Evolutionary conservation across 257 asterid species (phyloP), one percentile per base, ranked within the genome.

Genomic region (Striga asiatica): DNA sequence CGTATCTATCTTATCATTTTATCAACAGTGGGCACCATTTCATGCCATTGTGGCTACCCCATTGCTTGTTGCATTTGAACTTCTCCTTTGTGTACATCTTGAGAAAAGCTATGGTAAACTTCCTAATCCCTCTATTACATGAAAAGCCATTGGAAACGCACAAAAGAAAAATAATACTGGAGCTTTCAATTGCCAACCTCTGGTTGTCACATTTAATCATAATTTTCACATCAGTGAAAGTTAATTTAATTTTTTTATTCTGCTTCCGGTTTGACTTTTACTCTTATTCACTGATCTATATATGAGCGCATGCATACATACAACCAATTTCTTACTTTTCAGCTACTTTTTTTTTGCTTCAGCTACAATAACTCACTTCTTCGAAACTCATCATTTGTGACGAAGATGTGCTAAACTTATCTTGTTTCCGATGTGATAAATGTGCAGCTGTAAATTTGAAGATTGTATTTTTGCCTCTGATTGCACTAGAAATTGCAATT

Each of bases 11-110:
- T 20, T 73, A 54, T 66, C 51, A 46, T 64, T 16, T n/a, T 22
- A 50, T 49, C 56, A 42, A 58, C 85, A 91, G 97, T 91, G 98
- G 98, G 95, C 95, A 4, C 98, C 98, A 12, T 74, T 81, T 70
- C 98, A 91, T 76, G 77, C 98, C 53, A 66, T 80, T 54, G 74
- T 82, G 74, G 98, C 95, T 19, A 69, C 77, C 11, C 98, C 98
- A 2, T 69, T 91, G 84, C 97, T 91, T 46, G 58, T 84, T 66
- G 94, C 98, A 64, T 91, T 91, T 66, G 98, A 88, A 75, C 81
- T 87, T 58, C 97, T 91, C 66, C 83, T 91, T 28, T 87, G 97
- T 75, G 75, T 82, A 65, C 75, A 82, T 75, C 95, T 88, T 16
- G 88, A 84, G 77, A 60, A n/a, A 29, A 58, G 48, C 42, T 71